Base-by-base conservation (phyloP, 108 stramenopile species). In the Cylindrotheca closterium region DNA sequence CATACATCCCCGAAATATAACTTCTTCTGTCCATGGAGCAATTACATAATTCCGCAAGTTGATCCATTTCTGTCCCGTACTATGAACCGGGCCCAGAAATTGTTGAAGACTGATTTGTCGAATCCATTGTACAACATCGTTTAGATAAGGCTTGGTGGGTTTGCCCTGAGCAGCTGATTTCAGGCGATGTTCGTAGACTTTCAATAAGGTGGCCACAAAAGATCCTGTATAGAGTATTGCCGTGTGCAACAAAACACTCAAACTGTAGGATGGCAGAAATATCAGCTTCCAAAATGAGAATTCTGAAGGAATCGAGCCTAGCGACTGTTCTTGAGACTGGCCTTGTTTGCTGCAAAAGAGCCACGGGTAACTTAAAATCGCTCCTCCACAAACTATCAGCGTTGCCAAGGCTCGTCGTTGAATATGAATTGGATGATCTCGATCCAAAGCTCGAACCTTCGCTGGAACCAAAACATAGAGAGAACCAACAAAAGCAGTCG, bases 21-120 rank as follows among this genome's bases (percentile, higher is more conserved):
- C 37, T 73, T 94, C 93, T 72, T 94, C 93, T 1, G 82, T 70
- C 30, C 85, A 54, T 19, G 93, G 93, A 17, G 89, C 93, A 22
- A 89, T 61, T 3, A 77, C 24, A 8, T 75, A 67, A 58, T 89
- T 86, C 33, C 93, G 83, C 10, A 81, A 47, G 4, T 49, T 60
- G 3, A 58, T 74, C 92, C 88, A 93, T 68, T 73, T 34, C 26
- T 68, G 45, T 51, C 45, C 49, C 21, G 49, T 65, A 29, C 42
- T 51, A n/a, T n/a, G n/a, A n/a, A 31, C 18, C 10, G 72, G 77
- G 51, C 30, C 23, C 58, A 60, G 50, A 45, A 51, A 68, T 22
- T 8, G 48, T 10, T 26, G 24, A 12, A 59, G 30, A 4, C 21
- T 51, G n/a, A 45, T 62, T 52, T 21, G 32, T 21, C 34, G 26